A percentile compares a stretch with the other conserved stretches of the same genome.
Evolutionary conservation across 179 eudicot genomes (phyloP).

Genomic region (Beta lomatogona): DNA sequence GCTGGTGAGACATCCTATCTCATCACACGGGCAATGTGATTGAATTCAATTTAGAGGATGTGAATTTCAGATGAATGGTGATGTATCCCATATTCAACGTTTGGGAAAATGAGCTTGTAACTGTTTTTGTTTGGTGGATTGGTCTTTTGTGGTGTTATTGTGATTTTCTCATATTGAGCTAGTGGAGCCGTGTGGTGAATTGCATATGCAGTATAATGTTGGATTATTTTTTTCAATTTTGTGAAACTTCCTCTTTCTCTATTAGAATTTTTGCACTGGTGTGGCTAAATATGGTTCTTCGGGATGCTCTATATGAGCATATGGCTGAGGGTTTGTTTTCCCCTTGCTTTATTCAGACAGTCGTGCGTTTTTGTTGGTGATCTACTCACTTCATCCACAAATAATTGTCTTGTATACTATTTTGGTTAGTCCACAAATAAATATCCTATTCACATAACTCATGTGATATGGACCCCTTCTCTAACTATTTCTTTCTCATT

Average conservation of each 20-base stretch:
- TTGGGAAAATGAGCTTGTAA: background rate
- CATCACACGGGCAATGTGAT: background rate
- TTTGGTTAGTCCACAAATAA: too few relatives aligned
- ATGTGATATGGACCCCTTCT: too few relatives aligned
- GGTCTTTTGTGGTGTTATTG: background rate
- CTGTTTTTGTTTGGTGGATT: background rate
- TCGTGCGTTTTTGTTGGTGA: background rate
- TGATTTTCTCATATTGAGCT: background rate
- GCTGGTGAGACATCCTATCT: background rate
- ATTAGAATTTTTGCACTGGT: background rate
- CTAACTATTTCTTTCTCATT: too few relatives aligned
- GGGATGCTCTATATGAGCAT: background rate
- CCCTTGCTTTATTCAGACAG: background rate
- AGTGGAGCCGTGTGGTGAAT: background rate
- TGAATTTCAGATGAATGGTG: background rate
- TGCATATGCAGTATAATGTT: background rate
- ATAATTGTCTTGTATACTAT: too few relatives aligned
- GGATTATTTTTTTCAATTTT: background rate
- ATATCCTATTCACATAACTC: too few relatives aligned
- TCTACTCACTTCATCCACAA: too few relatives aligned
- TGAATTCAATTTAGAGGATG: background rate
- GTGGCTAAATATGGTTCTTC: background rate
- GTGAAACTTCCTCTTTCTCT: background rate
- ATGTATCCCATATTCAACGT: background rate
- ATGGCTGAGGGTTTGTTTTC: background rate